These are phyloP conservation scores for Leishmania tropica DNA, from an alignment of 208 protist genomes.

Conservation along the genomic window DNA sequence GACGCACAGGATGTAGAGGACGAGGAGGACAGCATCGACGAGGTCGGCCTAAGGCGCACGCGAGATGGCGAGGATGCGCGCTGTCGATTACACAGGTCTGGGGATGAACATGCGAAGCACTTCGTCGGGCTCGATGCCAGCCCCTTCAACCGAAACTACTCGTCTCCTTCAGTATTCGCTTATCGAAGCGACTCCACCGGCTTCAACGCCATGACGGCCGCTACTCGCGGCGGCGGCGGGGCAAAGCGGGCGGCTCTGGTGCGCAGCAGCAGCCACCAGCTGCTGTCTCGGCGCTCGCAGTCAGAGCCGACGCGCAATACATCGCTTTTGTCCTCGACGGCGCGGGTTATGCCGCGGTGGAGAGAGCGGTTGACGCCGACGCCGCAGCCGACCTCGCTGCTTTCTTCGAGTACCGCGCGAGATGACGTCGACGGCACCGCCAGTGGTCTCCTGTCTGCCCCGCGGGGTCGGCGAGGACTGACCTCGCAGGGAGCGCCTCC, in stretches of 20 bases:
- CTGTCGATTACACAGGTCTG: neutral
- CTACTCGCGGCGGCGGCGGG: neutral
- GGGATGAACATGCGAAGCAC: too few species aligned
- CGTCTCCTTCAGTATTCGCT: neutral
- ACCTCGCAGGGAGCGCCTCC: constrained; percentile 11
- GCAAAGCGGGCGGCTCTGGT: too few species aligned
- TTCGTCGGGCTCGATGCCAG: neutral
- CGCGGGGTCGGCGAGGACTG: constrained; percentile 1
- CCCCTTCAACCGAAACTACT: neutral
- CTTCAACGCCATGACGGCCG: neutral
- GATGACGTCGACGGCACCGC: neutral
- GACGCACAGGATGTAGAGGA: neutral
- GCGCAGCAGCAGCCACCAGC: constrained; percentile 4
- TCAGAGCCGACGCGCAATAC: neutral
- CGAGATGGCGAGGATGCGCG: neutral
- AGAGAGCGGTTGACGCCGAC: constrained; percentile 8
- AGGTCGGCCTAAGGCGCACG: neutral
- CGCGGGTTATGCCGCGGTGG: constrained; percentile 15
- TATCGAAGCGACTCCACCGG: neutral
- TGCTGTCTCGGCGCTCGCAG: neutral
- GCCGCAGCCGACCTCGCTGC: neutral
- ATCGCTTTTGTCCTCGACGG: neutral
- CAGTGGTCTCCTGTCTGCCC: neutral
- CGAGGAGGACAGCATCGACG: neutral
- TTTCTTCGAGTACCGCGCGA: neutral